These are phyloP conservation scores for Oidiodendron maius DNA, from an alignment of 495 filamentous ascomycete species.

Conservation along the genomic window DNA sequence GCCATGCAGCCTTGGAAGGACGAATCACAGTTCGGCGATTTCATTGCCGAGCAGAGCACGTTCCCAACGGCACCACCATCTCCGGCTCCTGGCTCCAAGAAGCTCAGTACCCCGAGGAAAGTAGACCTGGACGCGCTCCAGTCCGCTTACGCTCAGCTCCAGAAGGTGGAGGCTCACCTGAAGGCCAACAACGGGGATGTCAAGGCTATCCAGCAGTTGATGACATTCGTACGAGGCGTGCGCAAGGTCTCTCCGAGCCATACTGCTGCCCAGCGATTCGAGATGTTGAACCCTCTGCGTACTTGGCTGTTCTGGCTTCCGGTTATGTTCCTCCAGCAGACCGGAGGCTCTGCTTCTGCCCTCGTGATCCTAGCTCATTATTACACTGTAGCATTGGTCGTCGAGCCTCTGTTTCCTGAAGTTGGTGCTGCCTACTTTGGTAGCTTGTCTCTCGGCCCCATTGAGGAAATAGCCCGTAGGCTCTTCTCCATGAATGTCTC, in stretches of 20 bases:
- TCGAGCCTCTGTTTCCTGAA: conserved; percentile 89
- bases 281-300: conserved; percentile 76
- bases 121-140: conserved; percentile 66
- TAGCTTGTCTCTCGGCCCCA: conserved; percentile 64
- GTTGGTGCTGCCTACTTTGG: conserved; percentile 83
- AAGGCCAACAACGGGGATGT: conserved; percentile 67
- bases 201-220: conserved; percentile 69
- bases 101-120: conserved; percentile 47
- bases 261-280: conserved; percentile 75
- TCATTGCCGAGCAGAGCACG: conserved; percentile 70
- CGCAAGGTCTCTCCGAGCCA: conserved; percentile 67
- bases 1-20: conserved; percentile 92
- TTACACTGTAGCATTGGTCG: conserved; percentile 76
- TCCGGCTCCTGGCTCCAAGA: conserved; percentile 50
- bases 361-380: conserved; percentile 85
- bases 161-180: conserved; percentile 64
- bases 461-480: conserved; percentile 70
- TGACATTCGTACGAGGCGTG: conserved; percentile 74
- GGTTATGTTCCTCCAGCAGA: conserved; percentile 55
- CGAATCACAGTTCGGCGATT: conserved; percentile 77
- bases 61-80: conserved; percentile 58
- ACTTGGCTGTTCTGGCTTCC: conserved; percentile 96
- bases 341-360: conserved; percentile 52
- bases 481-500: conserved; percentile 44
- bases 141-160: conserved; percentile 60